Evolutionary conservation across 371 early-diverging fungal species (phyloP), one percentile per base, ranked within the genome.

Genomic region (Sporodiniella umbellata): DNA sequence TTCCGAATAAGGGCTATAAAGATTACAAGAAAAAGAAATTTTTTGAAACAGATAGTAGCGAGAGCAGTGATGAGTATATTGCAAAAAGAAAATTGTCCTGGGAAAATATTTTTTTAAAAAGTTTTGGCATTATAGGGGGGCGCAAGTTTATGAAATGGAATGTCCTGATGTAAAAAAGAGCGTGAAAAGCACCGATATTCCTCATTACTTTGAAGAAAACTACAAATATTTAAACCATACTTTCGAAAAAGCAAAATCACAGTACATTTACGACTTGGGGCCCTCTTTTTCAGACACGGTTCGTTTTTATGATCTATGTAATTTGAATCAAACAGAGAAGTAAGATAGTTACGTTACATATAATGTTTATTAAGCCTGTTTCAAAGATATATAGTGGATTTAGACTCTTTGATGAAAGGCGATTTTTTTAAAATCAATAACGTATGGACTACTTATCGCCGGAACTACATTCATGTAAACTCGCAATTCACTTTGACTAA

Each of bases 381-480:
- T 75, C 83, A 17, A 80, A 80, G 46, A 71, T 88, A 49, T 88
- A 88, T 53, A 73, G 81, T 28, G 88, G 90, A 0, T n/a, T n/a
- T n/a, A n/a, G n/a, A n/a, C n/a, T n/a, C n/a, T n/a, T n/a, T n/a
- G n/a, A n/a, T n/a, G n/a, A n/a, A n/a, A n/a, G n/a, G n/a, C n/a
- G n/a, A n/a, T n/a, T 89, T 86, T 61, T 86, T 86, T 54, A 56
- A 83, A 50, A 82, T 85, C 15, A 74, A 83, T 40, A 79, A 78
- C 54, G 80, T 81, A 45, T 93, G 93, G 94, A 89, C 91, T 1
- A 92, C 93, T 64, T 93, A 93, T 64, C 79, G 93, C 15, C 80
- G 93, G 54, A 93, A 93, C 53, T 93, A 92, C 60, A 90, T 92
- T 50, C 89, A 92, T 64, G 77, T 92, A 31, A 86, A 87, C 53